Percentiles rank a stretch among this genome's conserved stretches.
phyloP scores from a whole-genome alignment of 139 green algal species.

The Coccomyxa sp. region DNA sequence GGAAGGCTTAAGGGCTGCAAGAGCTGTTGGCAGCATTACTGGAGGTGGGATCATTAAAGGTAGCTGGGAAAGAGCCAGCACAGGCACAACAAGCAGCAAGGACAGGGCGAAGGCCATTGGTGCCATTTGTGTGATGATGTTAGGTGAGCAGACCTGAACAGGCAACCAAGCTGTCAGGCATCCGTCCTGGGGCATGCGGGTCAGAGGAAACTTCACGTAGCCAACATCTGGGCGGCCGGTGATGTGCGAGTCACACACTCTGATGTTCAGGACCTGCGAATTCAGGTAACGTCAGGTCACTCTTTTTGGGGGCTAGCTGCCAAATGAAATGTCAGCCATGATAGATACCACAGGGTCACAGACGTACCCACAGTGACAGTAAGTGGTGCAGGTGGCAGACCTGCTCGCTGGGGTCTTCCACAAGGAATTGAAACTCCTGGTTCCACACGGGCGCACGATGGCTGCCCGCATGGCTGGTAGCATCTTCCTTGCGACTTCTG shows the following conservation, averaged over 20 bases:
- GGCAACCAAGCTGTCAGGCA: constrained; percentile 63
- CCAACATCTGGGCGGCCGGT: constrained; percentile 79
- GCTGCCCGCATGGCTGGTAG: constrained; percentile 62
- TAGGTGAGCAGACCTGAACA: constrained; percentile 35
- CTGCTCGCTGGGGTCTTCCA: constrained; percentile 72
- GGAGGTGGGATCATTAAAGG: background rate
- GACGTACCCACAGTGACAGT: too few relatives aligned
- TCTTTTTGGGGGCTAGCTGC: background rate
- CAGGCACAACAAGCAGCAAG: background rate
- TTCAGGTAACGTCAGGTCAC: background rate
- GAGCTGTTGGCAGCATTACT: background rate
- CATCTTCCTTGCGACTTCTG: constrained; percentile 60
- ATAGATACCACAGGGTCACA: background rate
- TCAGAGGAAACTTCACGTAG: constrained; percentile 50
- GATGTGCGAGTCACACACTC: constrained; percentile 79
- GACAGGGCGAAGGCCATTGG: too few relatives aligned
- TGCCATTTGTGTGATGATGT: too few relatives aligned
- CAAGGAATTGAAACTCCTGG: constrained; percentile 91
- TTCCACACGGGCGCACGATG: constrained; percentile 87
- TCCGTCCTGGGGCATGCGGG: constrained; percentile 35
- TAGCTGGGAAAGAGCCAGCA: background rate
- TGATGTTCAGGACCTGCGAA: constrained; percentile 67
- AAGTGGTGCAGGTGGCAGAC: constrained; percentile 13
- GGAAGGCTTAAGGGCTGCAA: too few relatives aligned
- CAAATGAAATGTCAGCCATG: background rate